Conservation (phyloP, 140 eudicot genomes). For the Ambrosia hybrid region DNA sequence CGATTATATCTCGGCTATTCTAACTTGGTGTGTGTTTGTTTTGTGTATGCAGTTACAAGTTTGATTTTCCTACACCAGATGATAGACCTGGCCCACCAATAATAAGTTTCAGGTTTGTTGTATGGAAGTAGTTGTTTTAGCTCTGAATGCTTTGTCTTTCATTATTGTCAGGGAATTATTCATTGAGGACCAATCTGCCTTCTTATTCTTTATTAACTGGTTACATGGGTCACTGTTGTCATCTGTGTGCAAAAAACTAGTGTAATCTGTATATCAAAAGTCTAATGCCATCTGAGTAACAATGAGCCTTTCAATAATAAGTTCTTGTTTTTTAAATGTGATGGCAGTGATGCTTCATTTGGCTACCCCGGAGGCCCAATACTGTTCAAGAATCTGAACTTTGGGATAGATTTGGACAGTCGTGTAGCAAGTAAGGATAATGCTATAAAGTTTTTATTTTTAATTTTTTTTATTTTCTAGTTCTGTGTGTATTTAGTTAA, state of each 20-base stretch:
- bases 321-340: constrained; percentile 10
- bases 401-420: constrained; percentile 97
- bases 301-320: constrained; percentile 10
- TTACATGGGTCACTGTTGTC: constrained; percentile 7
- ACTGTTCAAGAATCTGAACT: constrained; percentile 84
- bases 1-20: constrained; percentile 6
- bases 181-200: constrained; percentile 1
- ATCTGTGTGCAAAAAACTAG: not conserved
- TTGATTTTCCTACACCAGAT: constrained; percentile 97
- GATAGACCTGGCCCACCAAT: constrained; percentile 97
- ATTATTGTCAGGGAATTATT: constrained; percentile 11
- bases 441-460: not conserved
- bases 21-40: not conserved
- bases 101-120: constrained; percentile 89
- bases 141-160: constrained; percentile 4
- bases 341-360: constrained; percentile 94
- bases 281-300: not conserved
- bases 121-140: constrained; percentile 5
- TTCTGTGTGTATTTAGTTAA: constrained; percentile 4
- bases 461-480: not conserved
- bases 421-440: constrained; percentile 89
- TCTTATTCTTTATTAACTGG: constrained; percentile 10
- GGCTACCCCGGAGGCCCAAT: constrained; percentile 98
- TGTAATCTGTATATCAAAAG: not conserved
- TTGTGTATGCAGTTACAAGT: constrained; percentile 78